These are phyloP conservation scores for Aspergillus novoparasiticus DNA, from an alignment of 2,329 filamentous ascomycete genomes.

Conservation along the genomic window DNA sequence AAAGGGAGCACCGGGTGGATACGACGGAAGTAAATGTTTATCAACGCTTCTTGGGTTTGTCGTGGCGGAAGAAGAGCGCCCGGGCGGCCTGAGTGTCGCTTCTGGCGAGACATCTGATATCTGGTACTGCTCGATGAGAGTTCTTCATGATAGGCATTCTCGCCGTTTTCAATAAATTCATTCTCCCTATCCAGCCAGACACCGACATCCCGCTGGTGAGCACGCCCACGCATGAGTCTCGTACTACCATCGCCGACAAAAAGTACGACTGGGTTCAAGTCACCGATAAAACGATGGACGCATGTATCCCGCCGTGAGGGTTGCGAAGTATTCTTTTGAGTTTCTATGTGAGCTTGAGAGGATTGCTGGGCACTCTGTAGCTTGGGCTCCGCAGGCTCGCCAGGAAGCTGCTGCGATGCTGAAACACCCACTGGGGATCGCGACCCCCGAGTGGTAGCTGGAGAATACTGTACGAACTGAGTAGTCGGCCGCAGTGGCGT, in stretches of 20 bases:
- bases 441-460: not conserved
- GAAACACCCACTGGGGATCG: not conserved
- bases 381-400: not conserved
- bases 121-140: not conserved
- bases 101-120: not conserved
- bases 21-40: slow-evolving; percentile 34
- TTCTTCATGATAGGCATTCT: not conserved
- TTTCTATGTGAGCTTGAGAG: not conserved
- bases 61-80: slow-evolving; percentile 13
- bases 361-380: not conserved
- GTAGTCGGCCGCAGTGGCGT: not conserved
- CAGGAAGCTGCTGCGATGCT: not conserved
- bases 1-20: slow-evolving; percentile 35
- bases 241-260: slow-evolving; percentile 15
- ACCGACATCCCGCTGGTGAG: slow-evolving; percentile 17
- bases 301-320: not conserved
- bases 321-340: not conserved
- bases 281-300: slow-evolving; percentile 20
- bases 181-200: slow-evolving; percentile 16
- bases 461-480: slow-evolving; percentile 2
- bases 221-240: slow-evolving; percentile 15
- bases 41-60: slow-evolving; percentile 25
- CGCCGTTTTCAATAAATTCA: slow-evolving; percentile 1
- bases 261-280: slow-evolving; percentile 22
- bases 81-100: not conserved